phyloP scores from a whole-genome alignment of 2,329 filamentous ascomycete genomes.

The Tolypocladium cylindrosporum region DNA sequence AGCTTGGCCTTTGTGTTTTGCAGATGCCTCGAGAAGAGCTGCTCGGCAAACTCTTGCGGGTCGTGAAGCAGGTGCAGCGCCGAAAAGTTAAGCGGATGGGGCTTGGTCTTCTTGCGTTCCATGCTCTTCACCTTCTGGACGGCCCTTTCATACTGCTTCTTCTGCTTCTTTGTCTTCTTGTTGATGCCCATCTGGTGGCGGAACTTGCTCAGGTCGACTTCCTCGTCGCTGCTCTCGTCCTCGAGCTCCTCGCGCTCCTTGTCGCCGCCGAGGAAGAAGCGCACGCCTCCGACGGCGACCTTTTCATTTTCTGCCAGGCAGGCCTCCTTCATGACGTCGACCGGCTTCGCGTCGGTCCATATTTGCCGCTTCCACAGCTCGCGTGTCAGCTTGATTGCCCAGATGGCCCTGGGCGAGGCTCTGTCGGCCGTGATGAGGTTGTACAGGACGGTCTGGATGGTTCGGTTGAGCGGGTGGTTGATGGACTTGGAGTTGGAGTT shows the following conservation, averaged over 20 bases:
- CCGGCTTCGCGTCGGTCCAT: slow-evolving; percentile 88
- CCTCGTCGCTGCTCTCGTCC: slow-evolving; percentile 78
- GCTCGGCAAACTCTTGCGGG: slow-evolving; percentile 86
- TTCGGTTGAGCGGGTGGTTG: slow-evolving; percentile 88
- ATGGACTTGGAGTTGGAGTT: slow-evolving; percentile 77
- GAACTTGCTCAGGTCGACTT: slow-evolving; percentile 67
- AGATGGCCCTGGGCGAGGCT: slow-evolving; percentile 75
- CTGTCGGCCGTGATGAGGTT: slow-evolving; percentile 84
- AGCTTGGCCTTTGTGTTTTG: slow-evolving; percentile 79
- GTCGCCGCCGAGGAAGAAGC: slow-evolving; percentile 93
- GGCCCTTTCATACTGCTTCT: slow-evolving; percentile 69
- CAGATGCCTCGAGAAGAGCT: slow-evolving; percentile 81
- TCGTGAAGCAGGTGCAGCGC: slow-evolving; percentile 90
- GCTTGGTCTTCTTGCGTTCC: slow-evolving; percentile 79
- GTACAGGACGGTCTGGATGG: slow-evolving; percentile 86
- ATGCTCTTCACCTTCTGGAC: slow-evolving; percentile 71
- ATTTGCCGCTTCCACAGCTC: slow-evolving; percentile 96
- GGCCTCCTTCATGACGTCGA: slow-evolving; percentile 97
- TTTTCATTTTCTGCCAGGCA: slow-evolving; percentile 86
- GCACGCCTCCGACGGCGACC: slow-evolving; percentile 74
- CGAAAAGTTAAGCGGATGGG: slow-evolving; percentile 89
- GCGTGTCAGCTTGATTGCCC: slow-evolving; percentile 90
- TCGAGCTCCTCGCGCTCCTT: slow-evolving; percentile 90
- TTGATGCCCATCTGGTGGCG: slow-evolving; percentile 85
- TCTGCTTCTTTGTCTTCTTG: slow-evolving; percentile 90